These are phyloP conservation scores for Puya raimondii DNA, from an alignment of 176 grass and related monocot species.

Conservation along the genomic window DNA sequence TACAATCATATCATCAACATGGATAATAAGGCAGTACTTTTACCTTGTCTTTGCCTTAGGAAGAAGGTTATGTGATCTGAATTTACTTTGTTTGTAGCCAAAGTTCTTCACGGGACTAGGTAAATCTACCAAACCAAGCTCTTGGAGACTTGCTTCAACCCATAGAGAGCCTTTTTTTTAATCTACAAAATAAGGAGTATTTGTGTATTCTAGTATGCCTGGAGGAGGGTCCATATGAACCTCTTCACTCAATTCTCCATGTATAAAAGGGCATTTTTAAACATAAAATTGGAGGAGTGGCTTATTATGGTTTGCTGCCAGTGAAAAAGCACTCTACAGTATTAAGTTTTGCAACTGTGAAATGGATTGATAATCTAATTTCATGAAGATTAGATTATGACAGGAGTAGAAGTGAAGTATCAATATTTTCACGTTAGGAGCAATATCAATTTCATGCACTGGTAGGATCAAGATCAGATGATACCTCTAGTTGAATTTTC, in stretches of 20 bases:
- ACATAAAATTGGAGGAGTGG: too few relatives aligned
- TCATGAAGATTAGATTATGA: too few relatives aligned
- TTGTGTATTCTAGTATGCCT: neutral
- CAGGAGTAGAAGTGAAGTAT: too few relatives aligned
- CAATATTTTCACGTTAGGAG: too few relatives aligned
- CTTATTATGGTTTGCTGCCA: too few relatives aligned
- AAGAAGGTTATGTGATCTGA: neutral
- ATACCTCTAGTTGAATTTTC: too few relatives aligned
- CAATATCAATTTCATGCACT: too few relatives aligned
- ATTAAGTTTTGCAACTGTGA: too few relatives aligned
- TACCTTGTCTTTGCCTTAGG: neutral
- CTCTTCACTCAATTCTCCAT: neutral
- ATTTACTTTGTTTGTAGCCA: conserved; percentile 1
- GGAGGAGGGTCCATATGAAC: neutral
- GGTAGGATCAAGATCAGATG: too few relatives aligned
- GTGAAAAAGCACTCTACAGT: too few relatives aligned
- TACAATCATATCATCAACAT: neutral
- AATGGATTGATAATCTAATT: too few relatives aligned
- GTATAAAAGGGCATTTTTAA: too few relatives aligned
- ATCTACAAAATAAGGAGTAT: neutral
- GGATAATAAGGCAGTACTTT: neutral
- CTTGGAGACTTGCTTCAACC: neutral
- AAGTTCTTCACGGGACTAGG: neutral
- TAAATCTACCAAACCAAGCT: conserved; percentile 1
- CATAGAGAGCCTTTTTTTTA: neutral